Conservation (phyloP, 2,329 filamentous ascomycete species). For the Pyrenophora teres region DNA sequence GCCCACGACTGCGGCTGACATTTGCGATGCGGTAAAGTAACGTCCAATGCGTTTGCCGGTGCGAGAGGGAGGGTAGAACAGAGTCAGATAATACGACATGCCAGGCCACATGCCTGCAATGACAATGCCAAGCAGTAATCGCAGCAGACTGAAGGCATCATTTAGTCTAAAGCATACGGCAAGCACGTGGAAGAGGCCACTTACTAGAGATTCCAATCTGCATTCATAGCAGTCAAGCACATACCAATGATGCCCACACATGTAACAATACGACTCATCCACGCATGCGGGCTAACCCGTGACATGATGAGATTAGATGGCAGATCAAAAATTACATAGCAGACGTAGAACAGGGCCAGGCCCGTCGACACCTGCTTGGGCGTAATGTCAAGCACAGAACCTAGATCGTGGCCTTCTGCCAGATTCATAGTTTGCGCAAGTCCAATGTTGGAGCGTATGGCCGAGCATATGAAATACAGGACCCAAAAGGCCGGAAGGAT, state of each 20-base stretch:
- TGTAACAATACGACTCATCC: constrained; percentile 91
- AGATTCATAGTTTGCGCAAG: constrained; percentile 94
- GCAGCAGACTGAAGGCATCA: constrained; percentile 61
- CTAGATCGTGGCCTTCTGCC: constrained; percentile 72
- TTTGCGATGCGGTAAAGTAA: constrained; percentile 87
- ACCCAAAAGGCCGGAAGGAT: constrained; percentile 80
- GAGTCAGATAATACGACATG: constrained; percentile 89
- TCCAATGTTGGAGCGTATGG: constrained; percentile 88
- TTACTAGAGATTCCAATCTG: constrained; percentile 82
- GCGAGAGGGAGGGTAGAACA: constrained; percentile 87
- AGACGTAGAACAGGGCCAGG: constrained; percentile 86
- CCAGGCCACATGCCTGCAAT: constrained; percentile 95
- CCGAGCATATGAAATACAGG: constrained; percentile 89
- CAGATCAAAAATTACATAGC: constrained; percentile 87
- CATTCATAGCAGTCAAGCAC: constrained; percentile 80
- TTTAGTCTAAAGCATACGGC: neutral
- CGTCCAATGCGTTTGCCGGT: constrained; percentile 87
- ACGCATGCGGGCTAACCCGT: constrained; percentile 78
- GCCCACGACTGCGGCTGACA: constrained; percentile 86
- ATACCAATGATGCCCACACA: constrained; percentile 83
- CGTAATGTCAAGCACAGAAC: constrained; percentile 69
- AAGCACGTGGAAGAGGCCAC: constrained; percentile 28
- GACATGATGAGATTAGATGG: constrained; percentile 91
- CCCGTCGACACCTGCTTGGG: constrained; percentile 81
- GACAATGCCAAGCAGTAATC: constrained; percentile 82